Evolutionary conservation across 305 asterid genomes (phyloP).

Genomic region (Fraxinus paxiana): DNA sequence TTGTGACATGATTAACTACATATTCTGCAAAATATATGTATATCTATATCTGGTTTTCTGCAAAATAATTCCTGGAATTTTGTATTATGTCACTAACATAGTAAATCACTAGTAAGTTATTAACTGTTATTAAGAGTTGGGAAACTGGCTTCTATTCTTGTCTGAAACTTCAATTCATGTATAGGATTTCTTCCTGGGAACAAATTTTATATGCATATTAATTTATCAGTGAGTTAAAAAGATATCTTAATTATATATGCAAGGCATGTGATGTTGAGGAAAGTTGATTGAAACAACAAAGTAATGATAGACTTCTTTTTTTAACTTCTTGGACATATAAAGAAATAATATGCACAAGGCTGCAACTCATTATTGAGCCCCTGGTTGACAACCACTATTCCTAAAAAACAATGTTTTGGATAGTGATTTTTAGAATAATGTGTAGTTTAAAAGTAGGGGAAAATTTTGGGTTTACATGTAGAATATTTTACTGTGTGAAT

Average conservation of each 20-base stretch:
- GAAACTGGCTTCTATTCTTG: neutral
- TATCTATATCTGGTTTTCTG: neutral
- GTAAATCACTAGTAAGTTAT: neutral
- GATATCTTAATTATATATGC: neutral
- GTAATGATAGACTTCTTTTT: neutral
- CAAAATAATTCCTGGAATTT: neutral
- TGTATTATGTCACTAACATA: neutral
- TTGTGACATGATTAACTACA: neutral
- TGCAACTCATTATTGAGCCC: neutral
- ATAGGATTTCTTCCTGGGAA: neutral
- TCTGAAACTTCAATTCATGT: neutral
- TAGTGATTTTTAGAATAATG: neutral
- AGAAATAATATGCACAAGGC: neutral
- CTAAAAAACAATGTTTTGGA: neutral
- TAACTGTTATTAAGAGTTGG: neutral
- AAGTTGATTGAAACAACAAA: neutral
- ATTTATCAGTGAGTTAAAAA: neutral
- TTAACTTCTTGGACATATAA: neutral
- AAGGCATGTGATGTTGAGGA: conserved; percentile 10
- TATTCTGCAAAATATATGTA: neutral
- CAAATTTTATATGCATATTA: neutral
- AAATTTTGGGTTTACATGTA: neutral
- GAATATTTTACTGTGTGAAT: neutral
- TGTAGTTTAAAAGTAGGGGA: neutral
- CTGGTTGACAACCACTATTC: neutral